Evolutionary conservation across 495 filamentous ascomycete genomes (phyloP), one percentile per base, ranked within the genome.

Genomic region (Echria macrotheca): DNA sequence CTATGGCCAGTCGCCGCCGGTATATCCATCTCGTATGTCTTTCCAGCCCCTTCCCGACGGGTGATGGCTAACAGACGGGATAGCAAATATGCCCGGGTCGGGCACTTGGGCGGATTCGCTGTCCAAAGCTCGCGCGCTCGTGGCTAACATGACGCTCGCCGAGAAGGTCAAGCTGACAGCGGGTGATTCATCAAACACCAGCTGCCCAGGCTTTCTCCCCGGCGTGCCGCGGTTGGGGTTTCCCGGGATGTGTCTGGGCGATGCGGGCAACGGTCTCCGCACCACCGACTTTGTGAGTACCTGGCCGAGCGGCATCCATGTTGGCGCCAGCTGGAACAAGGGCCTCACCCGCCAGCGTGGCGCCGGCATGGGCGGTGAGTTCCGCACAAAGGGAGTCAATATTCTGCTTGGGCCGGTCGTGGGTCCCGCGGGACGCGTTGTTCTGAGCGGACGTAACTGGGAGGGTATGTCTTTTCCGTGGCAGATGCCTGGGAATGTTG

Each of bases 331-430:
- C 45, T 82, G 80, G 79, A 80, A 84, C 55, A 69, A 69, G 36
- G 59, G 66, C 1, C 67, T 85, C 12, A 66, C 79, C 19, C 57
- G 68, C 17, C 48, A 73, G 43, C 56, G 78, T 37, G 81, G 67
- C 0, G 32, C 59, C 1, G 66, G 72, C 3, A 80, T 85, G 72
- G 80, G 74, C 11, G 65, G 60, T 1, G 80, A 83, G 57, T 85
- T 78, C 61, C 72, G 69, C 19, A 66, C 60, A 2, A 78, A 87
- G 60, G 84, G 83, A 0, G 75, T 87, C 5, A 81, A 87, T 58
- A 70, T 89, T 15, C 69, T 77, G 3, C 67, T 87, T 12, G 84
- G 84, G 0, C 85, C 83, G 5, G 81, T 86, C 8, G 76, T 81
- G 45, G 79, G 77, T 0, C 78, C 77, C 3, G 53, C 75, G 2